Evolutionary conservation across 305 asterid species (phyloP).

Genomic region (Nicotiana rustica): DNA sequence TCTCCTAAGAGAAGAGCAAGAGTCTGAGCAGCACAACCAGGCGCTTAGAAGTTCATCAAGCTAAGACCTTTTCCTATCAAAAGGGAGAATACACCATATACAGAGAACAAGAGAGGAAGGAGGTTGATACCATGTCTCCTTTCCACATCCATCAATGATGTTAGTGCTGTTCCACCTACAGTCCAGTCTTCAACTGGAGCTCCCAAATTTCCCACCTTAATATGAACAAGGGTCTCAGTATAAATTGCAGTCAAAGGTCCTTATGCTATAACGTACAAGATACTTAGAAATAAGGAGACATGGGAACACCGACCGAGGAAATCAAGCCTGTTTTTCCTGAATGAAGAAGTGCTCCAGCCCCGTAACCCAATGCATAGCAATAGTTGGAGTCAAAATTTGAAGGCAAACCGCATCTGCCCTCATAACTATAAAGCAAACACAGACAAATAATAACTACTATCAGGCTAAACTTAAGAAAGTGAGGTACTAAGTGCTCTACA

Average conservation of each 20-base stretch:
- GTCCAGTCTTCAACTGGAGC: slow-evolving; percentile 92
- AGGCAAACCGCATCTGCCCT: slow-evolving; percentile 95
- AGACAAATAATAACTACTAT: slow-evolving; percentile 16
- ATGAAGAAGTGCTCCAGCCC: slow-evolving; percentile 81
- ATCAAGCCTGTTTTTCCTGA: slow-evolving; percentile 90
- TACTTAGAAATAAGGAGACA: not conserved
- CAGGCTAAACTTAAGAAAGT: not conserved
- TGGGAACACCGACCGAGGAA: slow-evolving; percentile 68
- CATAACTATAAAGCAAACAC: slow-evolving; percentile 58
- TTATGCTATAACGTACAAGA: not conserved
- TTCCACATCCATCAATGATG: slow-evolving; percentile 93
- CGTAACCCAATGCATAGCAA: slow-evolving; percentile 93
- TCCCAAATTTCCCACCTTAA: slow-evolving; percentile 66
- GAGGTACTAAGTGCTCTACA: not conserved
- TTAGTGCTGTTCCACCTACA: slow-evolving; percentile 91
- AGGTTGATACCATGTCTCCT: slow-evolving; percentile 83
- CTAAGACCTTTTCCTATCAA: not conserved
- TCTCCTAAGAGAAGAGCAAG: not conserved
- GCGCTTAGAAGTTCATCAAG: not conserved
- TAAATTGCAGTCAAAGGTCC: not conserved
- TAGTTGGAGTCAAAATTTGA: slow-evolving; percentile 89
- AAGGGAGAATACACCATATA: not conserved
- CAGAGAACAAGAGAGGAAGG: slow-evolving; percentile 2
- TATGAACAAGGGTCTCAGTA: slow-evolving; percentile 22
- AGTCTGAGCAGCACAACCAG: slow-evolving; percentile 12